phyloP scores from a whole-genome alignment of 2,329 filamentous ascomycete species.

The Grosmannia penicillata region DNA sequence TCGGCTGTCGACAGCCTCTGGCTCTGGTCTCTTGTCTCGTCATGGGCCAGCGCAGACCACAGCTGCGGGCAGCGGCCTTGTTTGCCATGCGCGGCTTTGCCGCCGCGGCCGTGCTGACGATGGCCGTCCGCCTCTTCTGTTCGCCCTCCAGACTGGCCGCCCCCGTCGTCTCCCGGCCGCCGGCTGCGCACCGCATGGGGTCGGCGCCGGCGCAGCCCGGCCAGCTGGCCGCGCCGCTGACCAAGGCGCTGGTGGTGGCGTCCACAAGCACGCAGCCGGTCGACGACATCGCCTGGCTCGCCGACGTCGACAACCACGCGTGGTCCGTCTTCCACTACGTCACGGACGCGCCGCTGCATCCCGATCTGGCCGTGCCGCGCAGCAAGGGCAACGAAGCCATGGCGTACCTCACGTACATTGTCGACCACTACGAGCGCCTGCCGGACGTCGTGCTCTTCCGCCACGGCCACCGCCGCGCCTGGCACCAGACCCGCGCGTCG shows the following conservation, averaged over 20 bases:
- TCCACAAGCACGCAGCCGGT: slow-evolving; percentile 4
- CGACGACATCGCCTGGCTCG: slow-evolving; percentile 9
- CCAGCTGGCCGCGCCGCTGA: too few relatives aligned
- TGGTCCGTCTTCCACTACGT: slow-evolving; percentile 13
- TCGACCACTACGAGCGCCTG: slow-evolving; percentile 44
- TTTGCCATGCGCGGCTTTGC: too few relatives aligned
- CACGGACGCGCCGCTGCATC: slow-evolving; percentile 11
- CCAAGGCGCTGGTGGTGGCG: slow-evolving; percentile 11
- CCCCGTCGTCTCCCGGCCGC: too few relatives aligned
- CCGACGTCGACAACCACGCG: slow-evolving; percentile 5
- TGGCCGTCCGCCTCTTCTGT: too few relatives aligned
- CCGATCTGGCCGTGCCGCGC: slow-evolving; percentile 11
- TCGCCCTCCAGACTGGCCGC: too few relatives aligned
- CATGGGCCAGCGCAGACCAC: too few relatives aligned
- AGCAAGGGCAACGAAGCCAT: slow-evolving; percentile 42
- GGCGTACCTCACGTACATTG: slow-evolving; percentile 46
- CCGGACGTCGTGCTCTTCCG: slow-evolving; percentile 45
- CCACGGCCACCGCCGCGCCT: slow-evolving; percentile 37
- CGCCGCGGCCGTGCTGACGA: too few relatives aligned
- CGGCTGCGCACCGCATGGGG: too few relatives aligned
- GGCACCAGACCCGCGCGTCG: slow-evolving; percentile 43
- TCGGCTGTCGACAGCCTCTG: too few relatives aligned
- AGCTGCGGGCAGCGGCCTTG: too few relatives aligned
- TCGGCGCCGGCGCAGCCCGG: too few relatives aligned
- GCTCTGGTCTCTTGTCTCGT: too few relatives aligned